Evolutionary conservation across 1,139 yeast species (phyloP), one percentile per base, ranked within the genome.

Genomic region (Blastobotrys apis): DNA sequence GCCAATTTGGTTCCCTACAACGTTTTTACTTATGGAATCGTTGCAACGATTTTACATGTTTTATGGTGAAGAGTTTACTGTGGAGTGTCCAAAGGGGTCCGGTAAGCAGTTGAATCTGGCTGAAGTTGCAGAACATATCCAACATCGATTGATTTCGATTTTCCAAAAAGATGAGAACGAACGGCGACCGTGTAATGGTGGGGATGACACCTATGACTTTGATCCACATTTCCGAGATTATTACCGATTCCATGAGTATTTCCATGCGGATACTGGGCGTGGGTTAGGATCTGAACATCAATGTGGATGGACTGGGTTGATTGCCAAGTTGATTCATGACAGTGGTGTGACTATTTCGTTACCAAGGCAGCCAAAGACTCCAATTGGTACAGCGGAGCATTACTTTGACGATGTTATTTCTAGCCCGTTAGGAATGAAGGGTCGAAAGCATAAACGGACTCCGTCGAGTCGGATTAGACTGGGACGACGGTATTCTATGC

Each of bases 1-100:
- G 4, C 97, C 97, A n/a, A 87, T 90, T 59, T 90, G 97, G 97
- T 87, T 90, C 72, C 96, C 97, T 20, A 87, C 88, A 10, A 88
- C 85, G 60, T 90, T 90, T 66, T 70, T 90, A 53, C 71, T 90
- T 41, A 88, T 88, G 47, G 97, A 90, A 68, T 81, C 96, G 0
- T 72, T 90, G 56, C 95, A 90, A 65, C 75, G 96, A 58, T 88
- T 87, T 64, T 88, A 83, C 66, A 72, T 90, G 63, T 90, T 88
- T 70, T 88, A 88, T 63, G 97, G 97, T 15, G 81, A 92, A 17
- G 81, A 77, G 39, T 75, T 90, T 59, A 84, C 84, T 65, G 84
- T 90, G 39, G 95, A 88, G 66, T 86, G 94, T 64, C 97, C 97
- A 15, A 82, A 78, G 50, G 94, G 94, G 1, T 82, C 92, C 8